These are phyloP conservation scores for Aspergillus hancockii DNA, from an alignment of 495 filamentous ascomycete species.

Conservation along the genomic window DNA sequence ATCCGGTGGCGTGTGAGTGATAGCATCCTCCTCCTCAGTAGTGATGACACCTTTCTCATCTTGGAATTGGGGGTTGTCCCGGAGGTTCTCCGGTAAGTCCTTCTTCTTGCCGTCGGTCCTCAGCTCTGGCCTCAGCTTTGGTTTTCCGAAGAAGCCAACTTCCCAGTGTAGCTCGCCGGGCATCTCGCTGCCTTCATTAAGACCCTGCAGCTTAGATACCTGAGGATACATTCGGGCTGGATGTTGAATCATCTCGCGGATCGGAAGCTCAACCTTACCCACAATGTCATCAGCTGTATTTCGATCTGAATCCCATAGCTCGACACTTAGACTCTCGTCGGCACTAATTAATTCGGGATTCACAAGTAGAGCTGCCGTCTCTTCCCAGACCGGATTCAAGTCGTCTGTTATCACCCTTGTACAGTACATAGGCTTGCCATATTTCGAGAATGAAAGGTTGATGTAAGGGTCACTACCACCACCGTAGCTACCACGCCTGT, in stretches of 20 bases:
- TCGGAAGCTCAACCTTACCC: slow-evolving; percentile 88
- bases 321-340: slow-evolving; percentile 86
- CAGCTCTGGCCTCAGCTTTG: slow-evolving; percentile 77
- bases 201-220: slow-evolving; percentile 77
- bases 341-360: slow-evolving; percentile 88
- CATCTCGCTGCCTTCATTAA: slow-evolving; percentile 83
- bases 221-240: slow-evolving; percentile 90
- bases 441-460: slow-evolving; percentile 74
- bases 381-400: slow-evolving; percentile 90
- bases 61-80: slow-evolving; percentile 75
- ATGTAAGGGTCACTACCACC: slow-evolving; percentile 96
- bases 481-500: slow-evolving; percentile 74
- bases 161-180: slow-evolving; percentile 94
- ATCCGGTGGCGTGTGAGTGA: slow-evolving; percentile 87
- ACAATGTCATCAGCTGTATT: slow-evolving; percentile 90
- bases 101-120: slow-evolving; percentile 83
- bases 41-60: slow-evolving; percentile 85
- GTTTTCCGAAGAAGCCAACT: slow-evolving; percentile 90
- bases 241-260: slow-evolving; percentile 93
- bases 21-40: slow-evolving; percentile 74
- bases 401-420: slow-evolving; percentile 94
- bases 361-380: slow-evolving; percentile 82
- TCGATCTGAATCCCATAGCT: slow-evolving; percentile 92
- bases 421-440: slow-evolving; percentile 97
- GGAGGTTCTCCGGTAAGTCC: slow-evolving; percentile 68